Percentiles rank a stretch among this genome's conserved stretches.
phyloP scores from a whole-genome alignment of 768 basidiomycete genomes.

The Agrocybe pediades region DNA sequence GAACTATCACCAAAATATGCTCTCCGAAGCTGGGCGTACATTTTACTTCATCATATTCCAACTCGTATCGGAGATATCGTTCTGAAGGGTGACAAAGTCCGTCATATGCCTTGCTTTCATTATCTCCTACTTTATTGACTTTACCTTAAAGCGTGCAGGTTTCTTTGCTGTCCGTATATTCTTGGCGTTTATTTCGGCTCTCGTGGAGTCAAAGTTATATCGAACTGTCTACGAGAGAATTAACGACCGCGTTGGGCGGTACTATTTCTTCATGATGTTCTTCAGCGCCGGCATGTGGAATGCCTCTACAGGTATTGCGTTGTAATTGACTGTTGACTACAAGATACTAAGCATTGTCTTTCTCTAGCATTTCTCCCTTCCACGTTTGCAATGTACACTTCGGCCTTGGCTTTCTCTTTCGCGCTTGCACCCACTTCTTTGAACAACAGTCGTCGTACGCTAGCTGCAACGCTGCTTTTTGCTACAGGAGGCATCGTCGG shows the following conservation, averaged over 20 bases:
- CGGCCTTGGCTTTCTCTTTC: slow-evolving; percentile 76
- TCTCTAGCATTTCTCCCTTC: slow-evolving; percentile 87
- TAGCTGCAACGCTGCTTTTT: slow-evolving; percentile 68
- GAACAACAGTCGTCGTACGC: slow-evolving; percentile 54
- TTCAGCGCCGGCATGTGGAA: slow-evolving; percentile 96
- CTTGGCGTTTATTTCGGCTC: slow-evolving; percentile 69
- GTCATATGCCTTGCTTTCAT: background rate
- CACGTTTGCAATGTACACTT: slow-evolving; percentile 92
- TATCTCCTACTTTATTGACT: slow-evolving; percentile 3
- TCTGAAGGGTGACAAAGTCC: slow-evolving; percentile 67
- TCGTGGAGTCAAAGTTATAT: slow-evolving; percentile 84
- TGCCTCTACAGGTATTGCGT: slow-evolving; percentile 72
- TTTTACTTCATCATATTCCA: slow-evolving; percentile 76
- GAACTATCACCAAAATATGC: slow-evolving; percentile 89
- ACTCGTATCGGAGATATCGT: slow-evolving; percentile 55
- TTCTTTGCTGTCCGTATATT: slow-evolving; percentile 90
- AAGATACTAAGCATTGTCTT: slow-evolving; percentile 9
- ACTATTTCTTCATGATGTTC: slow-evolving; percentile 83
- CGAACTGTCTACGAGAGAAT: slow-evolving; percentile 78
- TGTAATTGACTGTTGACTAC: background rate
- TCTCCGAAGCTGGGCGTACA: slow-evolving; percentile 95
- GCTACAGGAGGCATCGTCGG: slow-evolving; percentile 87
- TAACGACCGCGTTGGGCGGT: slow-evolving; percentile 91
- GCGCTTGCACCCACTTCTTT: slow-evolving; percentile 60
- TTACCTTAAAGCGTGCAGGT: slow-evolving; percentile 61